Conservation (phyloP, 768 basidiomycete genomes). For the Pisolithus sp. region DNA sequence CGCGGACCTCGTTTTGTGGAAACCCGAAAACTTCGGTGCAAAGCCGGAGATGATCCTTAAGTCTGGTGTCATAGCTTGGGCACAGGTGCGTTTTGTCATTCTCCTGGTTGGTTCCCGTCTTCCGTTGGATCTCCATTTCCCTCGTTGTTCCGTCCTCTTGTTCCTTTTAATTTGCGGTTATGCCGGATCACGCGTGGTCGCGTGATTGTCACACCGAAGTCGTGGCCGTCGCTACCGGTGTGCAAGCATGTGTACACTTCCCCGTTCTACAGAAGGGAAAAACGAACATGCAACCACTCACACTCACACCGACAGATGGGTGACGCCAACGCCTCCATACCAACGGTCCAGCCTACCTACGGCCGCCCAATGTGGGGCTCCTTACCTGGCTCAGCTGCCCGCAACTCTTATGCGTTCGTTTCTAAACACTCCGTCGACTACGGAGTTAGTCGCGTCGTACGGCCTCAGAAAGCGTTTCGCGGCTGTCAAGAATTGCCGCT, state of each 20-base stretch:
- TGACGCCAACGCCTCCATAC: constrained; percentile 94
- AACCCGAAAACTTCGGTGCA: constrained; percentile 86
- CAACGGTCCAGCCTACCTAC: constrained; percentile 86
- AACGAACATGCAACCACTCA: not conserved
- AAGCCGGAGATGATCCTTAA: constrained; percentile 95
- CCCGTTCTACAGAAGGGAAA: too few species aligned
- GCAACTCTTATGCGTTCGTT: constrained; percentile 84
- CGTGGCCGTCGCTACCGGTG: too few species aligned
- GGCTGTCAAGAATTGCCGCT: constrained; percentile 71
- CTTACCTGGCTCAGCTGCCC: constrained; percentile 67
- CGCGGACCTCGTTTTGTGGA: constrained; percentile 95
- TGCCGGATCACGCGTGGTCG: not conserved
- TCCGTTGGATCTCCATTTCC: not conserved
- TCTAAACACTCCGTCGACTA: constrained; percentile 61
- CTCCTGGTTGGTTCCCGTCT: not conserved
- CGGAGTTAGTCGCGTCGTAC: constrained; percentile 59
- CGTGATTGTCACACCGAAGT: too few species aligned
- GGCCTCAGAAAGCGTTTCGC: constrained; percentile 64
- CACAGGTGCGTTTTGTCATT: constrained; percentile 50
- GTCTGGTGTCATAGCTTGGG: constrained; percentile 88
- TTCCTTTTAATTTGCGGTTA: not conserved
- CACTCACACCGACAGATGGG: constrained; percentile 60
- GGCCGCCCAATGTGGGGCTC: constrained; percentile 93
- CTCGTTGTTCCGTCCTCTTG: not conserved
- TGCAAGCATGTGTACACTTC: too few species aligned